Evolutionary conservation across 2,329 filamentous ascomycete species (phyloP), one percentile per base, ranked within the genome.

Genomic region (Claviceps africana): DNA sequence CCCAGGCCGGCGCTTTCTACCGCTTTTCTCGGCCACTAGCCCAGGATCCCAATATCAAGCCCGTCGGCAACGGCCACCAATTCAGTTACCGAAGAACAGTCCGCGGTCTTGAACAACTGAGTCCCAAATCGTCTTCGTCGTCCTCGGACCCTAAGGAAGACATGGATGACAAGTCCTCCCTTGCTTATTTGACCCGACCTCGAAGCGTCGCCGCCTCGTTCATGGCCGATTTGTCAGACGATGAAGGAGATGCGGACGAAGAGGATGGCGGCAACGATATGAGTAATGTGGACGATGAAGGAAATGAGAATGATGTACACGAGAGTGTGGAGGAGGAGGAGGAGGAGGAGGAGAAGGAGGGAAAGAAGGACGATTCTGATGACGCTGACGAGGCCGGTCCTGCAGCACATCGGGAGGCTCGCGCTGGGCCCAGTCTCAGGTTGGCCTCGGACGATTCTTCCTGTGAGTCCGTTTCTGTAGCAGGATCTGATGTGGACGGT

Each of bases 31-130:
- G 60, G 15, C 53, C 65, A n/a, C 53, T 67, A 13, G 55, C 59
- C 17, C 62, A 65, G 47, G 67, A 70, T 47, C 65, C 68, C 13
- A 68, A 65, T 53, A 75, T 76, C 49, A 67, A 64, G 50, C 71
- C 72, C 6, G 62, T 67, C 13, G 69, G 69, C 13, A 63, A 65
- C 55, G 67, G 66, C n/a, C 67, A 71, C 55, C 66, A 70, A 42
- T 71, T 72, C 50, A 71, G 69, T 60, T 71, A 71, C 51, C 64
- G 62, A 54, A 42, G 48, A n/a, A 64, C 68, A 47, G 58, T 58
- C 43, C 33, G 66, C 49, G 59, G 62, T 30, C 58, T 64, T 31
- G 62, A 68, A 56, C 65, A 68, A 56, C 51, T 70, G 55, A 69
- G 67, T 47, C 67, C 67, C 30, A 63, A 65, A 37, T 68, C 65